These are phyloP conservation scores for Myxozyma neotropica DNA, from an alignment of 805 yeast genomes.

Conservation along the genomic window DNA sequence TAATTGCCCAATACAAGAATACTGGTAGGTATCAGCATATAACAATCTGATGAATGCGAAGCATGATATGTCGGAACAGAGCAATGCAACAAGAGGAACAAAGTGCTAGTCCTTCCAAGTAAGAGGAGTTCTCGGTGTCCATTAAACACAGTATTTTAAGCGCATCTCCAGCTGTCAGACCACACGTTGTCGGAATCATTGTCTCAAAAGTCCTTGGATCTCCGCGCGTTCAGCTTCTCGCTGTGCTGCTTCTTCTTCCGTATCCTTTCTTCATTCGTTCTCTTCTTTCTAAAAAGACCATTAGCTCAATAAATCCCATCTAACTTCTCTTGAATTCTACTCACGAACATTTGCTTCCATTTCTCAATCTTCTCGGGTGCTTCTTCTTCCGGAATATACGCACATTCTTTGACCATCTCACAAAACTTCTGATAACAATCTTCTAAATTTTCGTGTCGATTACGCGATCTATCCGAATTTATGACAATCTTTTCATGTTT, in stretches of 20 bases:
- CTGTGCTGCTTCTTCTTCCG: slow-evolving; percentile 2
- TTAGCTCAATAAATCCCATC: too few species aligned
- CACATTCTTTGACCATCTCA: slow-evolving; percentile 52
- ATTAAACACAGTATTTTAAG: too few species aligned
- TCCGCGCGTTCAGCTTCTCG: not conserved
- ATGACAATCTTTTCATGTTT: slow-evolving; percentile 59
- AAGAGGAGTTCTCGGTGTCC: too few species aligned
- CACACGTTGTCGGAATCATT: too few species aligned
- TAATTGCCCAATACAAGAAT: too few species aligned
- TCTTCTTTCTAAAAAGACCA: not conserved
- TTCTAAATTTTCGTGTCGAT: slow-evolving; percentile 58
- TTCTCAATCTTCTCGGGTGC: slow-evolving; percentile 7
- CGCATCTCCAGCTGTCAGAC: too few species aligned
- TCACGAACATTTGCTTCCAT: slow-evolving; percentile 29
- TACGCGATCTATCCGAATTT: slow-evolving; percentile 62
- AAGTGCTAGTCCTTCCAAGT: too few species aligned
- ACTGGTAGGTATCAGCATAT: too few species aligned
- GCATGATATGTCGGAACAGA: too few species aligned
- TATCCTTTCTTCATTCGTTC: slow-evolving; percentile 14
- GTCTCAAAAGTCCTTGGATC: not conserved
- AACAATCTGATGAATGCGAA: too few species aligned
- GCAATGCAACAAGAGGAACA: too few species aligned
- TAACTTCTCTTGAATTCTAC: too few species aligned
- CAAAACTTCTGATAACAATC: slow-evolving; percentile 64
- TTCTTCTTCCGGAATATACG: slow-evolving; percentile 44